Base-by-base conservation (phyloP, 2,329 filamentous ascomycete genomes). In the Fulvia fulva region DNA sequence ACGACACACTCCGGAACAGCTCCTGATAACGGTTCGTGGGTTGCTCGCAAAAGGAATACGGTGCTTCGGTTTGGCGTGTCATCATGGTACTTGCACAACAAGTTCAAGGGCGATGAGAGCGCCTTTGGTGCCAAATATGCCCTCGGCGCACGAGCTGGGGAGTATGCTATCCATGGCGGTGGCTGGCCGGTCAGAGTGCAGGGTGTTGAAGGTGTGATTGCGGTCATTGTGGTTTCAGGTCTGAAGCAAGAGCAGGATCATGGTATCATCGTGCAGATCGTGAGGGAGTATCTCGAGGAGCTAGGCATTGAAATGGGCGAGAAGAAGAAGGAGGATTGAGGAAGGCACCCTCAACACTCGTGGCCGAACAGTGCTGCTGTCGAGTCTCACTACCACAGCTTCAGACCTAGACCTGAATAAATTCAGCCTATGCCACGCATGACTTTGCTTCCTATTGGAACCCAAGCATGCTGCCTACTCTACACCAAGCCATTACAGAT, bases 171-270 rank as follows among this genome's bases (percentile, higher is more conserved):
- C 61, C 88, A 92, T 72, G 90, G 90, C 0, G 90, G 90, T 22
- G 90, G 81, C 0, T 84, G 90, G 62, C 90, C 90, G 0, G 81
- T 93, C 30, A 80, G 84, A 7, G 89, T 93, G 6, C 76, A 77
- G 54, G 87, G 87, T 0, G 87, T 92, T 1, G 89, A 92, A 75
- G 89, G 89, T 0, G 76, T 91, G 2, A 85, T 91, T 8, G 89
- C 83, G 0, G 86, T 90, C 0, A 84, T 91, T 23, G 84, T 91
- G 19, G 87, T 93, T 1, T 88, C 85, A 68, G 90, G 89, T 4
- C 72, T 93, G 71, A 87, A 86, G 76, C 87, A 91, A 73, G 80
- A 89, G 66, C 83, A 91, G 75, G 89, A 92, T 72, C 90, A 94
- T 73, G 84, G 84, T 8, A 83, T 91, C 37, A 85, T 93, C 68